Evolutionary conservation across 176 grass and related monocot genomes (phyloP).

Genomic region (Juncus effusus): DNA sequence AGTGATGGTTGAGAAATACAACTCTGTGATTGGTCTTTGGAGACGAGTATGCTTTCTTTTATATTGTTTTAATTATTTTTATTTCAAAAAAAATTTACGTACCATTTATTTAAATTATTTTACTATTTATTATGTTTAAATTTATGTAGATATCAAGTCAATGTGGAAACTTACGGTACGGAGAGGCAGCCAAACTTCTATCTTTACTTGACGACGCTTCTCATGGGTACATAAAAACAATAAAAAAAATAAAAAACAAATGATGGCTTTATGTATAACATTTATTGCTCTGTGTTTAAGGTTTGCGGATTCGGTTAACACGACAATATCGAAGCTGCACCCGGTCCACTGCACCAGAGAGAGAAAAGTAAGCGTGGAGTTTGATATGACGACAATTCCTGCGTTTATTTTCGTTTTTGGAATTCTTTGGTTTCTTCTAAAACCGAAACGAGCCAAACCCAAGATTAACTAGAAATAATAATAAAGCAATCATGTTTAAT

Average conservation of each 20-base stretch:
- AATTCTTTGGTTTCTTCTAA: constrained; percentile 87
- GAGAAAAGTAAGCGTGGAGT: constrained; percentile 70
- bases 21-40: constrained; percentile 75
- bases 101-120: constrained; percentile 13
- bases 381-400: constrained; percentile 81
- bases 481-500: too few relatives aligned
- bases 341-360: constrained; percentile 72
- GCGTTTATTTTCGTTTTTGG: constrained; percentile 73
- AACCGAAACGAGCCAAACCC: constrained; percentile 74
- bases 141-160: constrained; percentile 57
- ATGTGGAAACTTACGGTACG: constrained; percentile 66
- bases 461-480: constrained; percentile 71
- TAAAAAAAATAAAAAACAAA: too few relatives aligned
- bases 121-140: constrained; percentile 2
- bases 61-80: not conserved
- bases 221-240: constrained; percentile 46
- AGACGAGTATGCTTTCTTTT: constrained; percentile 55
- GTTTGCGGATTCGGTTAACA: constrained; percentile 71
- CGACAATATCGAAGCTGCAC: constrained; percentile 64
- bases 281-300: constrained; percentile 33
- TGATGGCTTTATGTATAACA: not conserved
- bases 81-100: constrained; percentile 15
- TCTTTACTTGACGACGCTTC: constrained; percentile 81
- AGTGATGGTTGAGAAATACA: constrained; percentile 84
- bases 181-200: constrained; percentile 73